Evolutionary conservation across 2,329 filamentous ascomycete species (phyloP).

Genomic region (Penicillium sp.): DNA sequence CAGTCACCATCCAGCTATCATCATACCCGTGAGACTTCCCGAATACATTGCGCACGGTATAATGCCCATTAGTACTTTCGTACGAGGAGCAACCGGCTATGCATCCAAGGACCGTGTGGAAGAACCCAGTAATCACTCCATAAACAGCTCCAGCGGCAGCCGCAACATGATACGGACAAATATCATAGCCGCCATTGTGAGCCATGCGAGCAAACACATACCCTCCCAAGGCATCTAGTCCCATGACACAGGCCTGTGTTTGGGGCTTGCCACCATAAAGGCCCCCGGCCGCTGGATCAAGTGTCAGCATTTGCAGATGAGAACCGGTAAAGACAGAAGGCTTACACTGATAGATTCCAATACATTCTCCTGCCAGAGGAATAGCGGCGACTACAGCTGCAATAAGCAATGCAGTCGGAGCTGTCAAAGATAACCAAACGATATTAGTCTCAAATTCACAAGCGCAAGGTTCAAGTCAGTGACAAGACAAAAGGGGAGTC

Average conservation of each 20-base stretch:
- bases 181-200: conserved; percentile 16
- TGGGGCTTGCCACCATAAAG: conserved; percentile 7
- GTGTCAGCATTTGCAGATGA: neutral
- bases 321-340: neutral
- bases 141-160: conserved; percentile 19
- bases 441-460: neutral
- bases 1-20: neutral
- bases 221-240: conserved; percentile 16
- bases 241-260: conserved; percentile 10
- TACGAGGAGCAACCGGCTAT: conserved; percentile 1
- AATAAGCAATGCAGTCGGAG: conserved; percentile 15
- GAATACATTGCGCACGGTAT: neutral
- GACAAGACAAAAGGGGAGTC: too few relatives aligned
- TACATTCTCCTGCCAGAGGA: conserved; percentile 15
- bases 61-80: conserved; percentile 12
- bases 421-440: neutral
- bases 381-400: conserved; percentile 19
- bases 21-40: neutral
- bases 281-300: conserved; percentile 12
- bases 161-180: conserved; percentile 18
- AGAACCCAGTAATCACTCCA: conserved; percentile 15
- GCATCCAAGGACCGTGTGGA: conserved; percentile 15
- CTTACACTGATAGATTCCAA: conserved; percentile 18
- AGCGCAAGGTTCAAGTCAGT: too few relatives aligned
- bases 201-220: conserved; percentile 23